Conservation (phyloP, 1,139 yeast species). For the Zygosaccharomyces pseudobailii region DNA sequence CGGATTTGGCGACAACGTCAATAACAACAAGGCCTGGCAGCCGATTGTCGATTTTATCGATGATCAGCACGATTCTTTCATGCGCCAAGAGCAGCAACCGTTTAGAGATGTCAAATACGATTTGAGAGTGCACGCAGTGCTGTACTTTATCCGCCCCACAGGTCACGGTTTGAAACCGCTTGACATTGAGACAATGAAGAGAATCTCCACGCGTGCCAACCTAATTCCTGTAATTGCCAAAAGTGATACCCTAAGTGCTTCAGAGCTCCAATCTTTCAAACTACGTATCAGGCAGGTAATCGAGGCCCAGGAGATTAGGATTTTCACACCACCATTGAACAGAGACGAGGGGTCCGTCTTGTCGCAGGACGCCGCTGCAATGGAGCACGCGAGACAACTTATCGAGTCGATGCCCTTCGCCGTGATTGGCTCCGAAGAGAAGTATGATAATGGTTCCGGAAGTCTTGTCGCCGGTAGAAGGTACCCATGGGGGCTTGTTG, state of each 20-base stretch:
- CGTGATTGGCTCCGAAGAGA: conserved; percentile 85
- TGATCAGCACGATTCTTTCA: conserved; percentile 90
- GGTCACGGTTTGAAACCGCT: conserved; percentile 93
- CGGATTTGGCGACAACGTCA: conserved; percentile 95
- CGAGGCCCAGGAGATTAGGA: conserved; percentile 85
- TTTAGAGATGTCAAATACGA: conserved; percentile 64
- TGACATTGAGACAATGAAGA: conserved; percentile 90
- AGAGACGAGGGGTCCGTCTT: conserved; percentile 32
- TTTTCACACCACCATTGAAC: conserved; percentile 74
- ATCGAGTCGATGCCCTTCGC: conserved; percentile 95
- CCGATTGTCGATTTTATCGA: conserved; percentile 91
- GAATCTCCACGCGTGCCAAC: conserved; percentile 81
- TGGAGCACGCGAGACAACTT: conserved; percentile 76
- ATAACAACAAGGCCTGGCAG: conserved; percentile 90
- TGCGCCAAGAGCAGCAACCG: conserved; percentile 98
- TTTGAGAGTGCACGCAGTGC: conserved; percentile 90
- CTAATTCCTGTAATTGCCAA: conserved; percentile 94
- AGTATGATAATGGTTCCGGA: conserved; percentile 73
- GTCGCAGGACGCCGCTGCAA: conserved; percentile 62
- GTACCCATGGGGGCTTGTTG: conserved; percentile 97
- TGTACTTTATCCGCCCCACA: conserved; percentile 92
- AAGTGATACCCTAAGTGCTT: conserved; percentile 84
- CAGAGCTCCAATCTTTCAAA: conserved; percentile 78
- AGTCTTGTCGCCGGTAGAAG: conserved; percentile 81
- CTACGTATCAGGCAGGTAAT: conserved; percentile 83